Conservation (phyloP, 371 early-diverging fungal genomes). For the Cladochytrium tenue region DNA sequence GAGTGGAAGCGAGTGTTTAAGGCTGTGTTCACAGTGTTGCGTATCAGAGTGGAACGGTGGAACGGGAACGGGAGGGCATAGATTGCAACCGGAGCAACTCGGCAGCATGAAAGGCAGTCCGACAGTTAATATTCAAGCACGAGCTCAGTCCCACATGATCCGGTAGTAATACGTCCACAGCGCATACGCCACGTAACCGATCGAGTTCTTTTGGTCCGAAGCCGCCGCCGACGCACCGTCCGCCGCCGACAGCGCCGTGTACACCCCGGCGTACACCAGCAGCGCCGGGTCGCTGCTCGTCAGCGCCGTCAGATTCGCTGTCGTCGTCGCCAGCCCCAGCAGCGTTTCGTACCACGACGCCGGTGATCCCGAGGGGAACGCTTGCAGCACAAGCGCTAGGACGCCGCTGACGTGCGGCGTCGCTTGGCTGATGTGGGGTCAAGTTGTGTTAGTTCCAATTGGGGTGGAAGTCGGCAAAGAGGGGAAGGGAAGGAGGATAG, state of each 20-base stretch:
- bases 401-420: constrained; percentile 12
- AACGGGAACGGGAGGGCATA: no score
- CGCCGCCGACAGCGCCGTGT: not conserved
- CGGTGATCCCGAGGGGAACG: not conserved
- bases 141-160: not conserved
- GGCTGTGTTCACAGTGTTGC: no score
- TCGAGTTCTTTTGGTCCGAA: not conserved
- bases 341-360: not conserved
- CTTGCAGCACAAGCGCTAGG: constrained; percentile 1
- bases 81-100: no score
- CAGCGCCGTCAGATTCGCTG: not conserved
- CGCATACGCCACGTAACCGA: not conserved
- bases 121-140: no score
- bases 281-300: not conserved
- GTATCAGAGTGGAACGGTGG: no score
- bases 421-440: constrained; percentile 11
- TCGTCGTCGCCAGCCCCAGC: not conserved
- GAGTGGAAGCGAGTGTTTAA: no score
- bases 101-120: no score
- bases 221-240: not conserved
- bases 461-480: no score
- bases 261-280: not conserved
- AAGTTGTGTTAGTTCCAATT: no score
- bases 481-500: no score
- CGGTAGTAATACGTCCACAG: not conserved